Percentiles rank a stretch among this genome's conserved stretches.
These are phyloP conservation scores for Trypanosoma grayi DNA, from an alignment of 208 protist genomes.

Conservation along the genomic window DNA sequence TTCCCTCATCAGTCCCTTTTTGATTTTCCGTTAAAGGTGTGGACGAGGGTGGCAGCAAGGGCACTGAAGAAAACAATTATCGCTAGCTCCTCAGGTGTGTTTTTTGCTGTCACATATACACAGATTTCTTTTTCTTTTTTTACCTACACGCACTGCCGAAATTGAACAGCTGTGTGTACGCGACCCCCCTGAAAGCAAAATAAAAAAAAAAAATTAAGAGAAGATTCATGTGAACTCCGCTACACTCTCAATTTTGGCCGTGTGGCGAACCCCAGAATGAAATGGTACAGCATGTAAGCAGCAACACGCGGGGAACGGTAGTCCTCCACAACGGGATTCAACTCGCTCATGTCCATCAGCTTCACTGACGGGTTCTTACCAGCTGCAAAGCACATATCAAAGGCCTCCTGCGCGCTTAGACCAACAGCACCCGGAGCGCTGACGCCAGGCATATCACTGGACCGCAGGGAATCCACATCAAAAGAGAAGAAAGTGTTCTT, in stretches of 20 bases:
- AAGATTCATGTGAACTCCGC: not conserved
- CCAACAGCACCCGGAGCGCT: slow-evolving; percentile 47
- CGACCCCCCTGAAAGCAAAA: too few relatives aligned
- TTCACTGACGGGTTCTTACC: slow-evolving; percentile 35
- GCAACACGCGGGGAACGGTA: slow-evolving; percentile 50
- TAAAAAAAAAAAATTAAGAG: too few relatives aligned
- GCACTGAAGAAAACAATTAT: too few relatives aligned
- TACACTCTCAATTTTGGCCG: slow-evolving; percentile 20
- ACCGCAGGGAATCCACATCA: slow-evolving; percentile 58
- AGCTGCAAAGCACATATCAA: slow-evolving; percentile 55
- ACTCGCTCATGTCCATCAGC: slow-evolving; percentile 67
- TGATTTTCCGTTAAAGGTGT: too few relatives aligned
- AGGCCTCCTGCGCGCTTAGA: slow-evolving; percentile 48
- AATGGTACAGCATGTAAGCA: slow-evolving; percentile 62
- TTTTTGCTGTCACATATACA: too few relatives aligned
- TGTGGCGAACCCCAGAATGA: slow-evolving; percentile 42
- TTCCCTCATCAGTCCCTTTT: too few relatives aligned
- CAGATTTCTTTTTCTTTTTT: too few relatives aligned
- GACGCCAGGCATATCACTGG: slow-evolving; percentile 52
- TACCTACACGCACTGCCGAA: too few relatives aligned
- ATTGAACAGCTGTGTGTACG: too few relatives aligned
- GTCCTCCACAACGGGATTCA: slow-evolving; percentile 61
- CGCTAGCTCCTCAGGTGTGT: too few relatives aligned
- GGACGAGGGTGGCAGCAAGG: too few relatives aligned
- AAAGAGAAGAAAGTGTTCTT: slow-evolving; percentile 73